Conservation (phyloP, 139 green algal species). For the Auxenochlorella protothecoides region DNA sequence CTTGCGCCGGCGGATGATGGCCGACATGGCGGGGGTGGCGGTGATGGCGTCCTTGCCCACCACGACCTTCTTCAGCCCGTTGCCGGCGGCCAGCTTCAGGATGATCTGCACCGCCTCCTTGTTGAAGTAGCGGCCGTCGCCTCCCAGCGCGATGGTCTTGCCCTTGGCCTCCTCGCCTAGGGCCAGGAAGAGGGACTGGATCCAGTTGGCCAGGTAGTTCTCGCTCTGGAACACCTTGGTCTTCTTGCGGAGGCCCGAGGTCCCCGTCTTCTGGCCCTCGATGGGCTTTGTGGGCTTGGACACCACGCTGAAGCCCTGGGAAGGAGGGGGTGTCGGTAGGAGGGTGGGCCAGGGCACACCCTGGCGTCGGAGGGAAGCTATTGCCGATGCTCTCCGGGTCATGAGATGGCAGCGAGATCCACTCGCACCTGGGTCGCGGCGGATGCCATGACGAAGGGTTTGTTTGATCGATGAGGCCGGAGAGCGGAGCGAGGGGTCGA, state of each 20-base stretch:
- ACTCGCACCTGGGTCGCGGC: too few relatives aligned
- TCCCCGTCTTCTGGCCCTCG: slow-evolving; percentile 98
- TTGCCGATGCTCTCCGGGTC: too few relatives aligned
- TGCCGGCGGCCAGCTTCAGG: slow-evolving; percentile 88
- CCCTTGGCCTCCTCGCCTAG: slow-evolving; percentile 80
- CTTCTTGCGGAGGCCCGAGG: slow-evolving; percentile 94
- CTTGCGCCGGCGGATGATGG: slow-evolving; percentile 81
- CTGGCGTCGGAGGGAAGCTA: too few relatives aligned
- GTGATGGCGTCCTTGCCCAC: slow-evolving; percentile 93
- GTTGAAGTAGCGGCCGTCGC: slow-evolving; percentile 98
- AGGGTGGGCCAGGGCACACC: too few relatives aligned
- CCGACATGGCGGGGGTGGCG: slow-evolving; percentile 93
- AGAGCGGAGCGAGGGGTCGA: too few relatives aligned
- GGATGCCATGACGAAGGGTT: too few relatives aligned
- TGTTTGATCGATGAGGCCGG: too few relatives aligned
- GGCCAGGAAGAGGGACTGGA: slow-evolving; percentile 89
- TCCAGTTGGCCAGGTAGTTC: slow-evolving; percentile 98
- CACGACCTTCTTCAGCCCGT: slow-evolving; percentile 70
- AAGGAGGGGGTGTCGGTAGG: too few relatives aligned
- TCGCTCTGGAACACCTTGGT: slow-evolving; percentile 85
- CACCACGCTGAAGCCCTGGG: slow-evolving; percentile 45
- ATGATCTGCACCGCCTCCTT: slow-evolving; percentile 91
- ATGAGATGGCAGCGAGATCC: too few relatives aligned
- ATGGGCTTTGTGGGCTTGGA: slow-evolving; percentile 85
- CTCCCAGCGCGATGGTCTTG: slow-evolving; percentile 81